A percentile compares a stretch with the other conserved stretches of the same genome.
Conservation (phyloP, 208 protist species). For the Leishmania aethiopica region DNA sequence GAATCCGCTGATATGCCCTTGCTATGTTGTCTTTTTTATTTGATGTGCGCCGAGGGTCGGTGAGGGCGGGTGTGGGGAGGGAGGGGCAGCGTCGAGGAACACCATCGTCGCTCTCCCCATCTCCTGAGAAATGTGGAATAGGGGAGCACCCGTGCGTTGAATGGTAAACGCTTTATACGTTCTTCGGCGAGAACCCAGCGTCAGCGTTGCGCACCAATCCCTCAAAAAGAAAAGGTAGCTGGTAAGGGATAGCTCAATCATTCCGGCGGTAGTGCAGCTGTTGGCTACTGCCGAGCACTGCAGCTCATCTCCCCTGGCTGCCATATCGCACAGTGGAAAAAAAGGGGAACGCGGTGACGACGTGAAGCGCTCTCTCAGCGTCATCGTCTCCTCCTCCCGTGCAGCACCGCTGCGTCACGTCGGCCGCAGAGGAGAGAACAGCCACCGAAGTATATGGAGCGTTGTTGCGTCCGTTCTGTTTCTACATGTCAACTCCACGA, state of each 20-base stretch:
- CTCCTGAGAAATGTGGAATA: not conserved
- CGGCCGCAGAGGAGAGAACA: not conserved
- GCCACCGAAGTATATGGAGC: too few species aligned
- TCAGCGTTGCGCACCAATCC: not conserved
- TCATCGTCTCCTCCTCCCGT: not conserved
- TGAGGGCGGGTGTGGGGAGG: not conserved
- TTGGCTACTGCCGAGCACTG: not conserved
- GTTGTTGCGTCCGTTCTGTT: not conserved
- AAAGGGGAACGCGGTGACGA: too few species aligned
- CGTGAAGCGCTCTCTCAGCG: not conserved
- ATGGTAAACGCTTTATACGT: not conserved
- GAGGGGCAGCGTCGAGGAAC: not conserved
- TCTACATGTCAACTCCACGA: not conserved
- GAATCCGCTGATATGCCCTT: not conserved
- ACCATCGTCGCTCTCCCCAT: not conserved
- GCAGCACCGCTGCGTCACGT: not conserved
- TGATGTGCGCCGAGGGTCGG: not conserved
- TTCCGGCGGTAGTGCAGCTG: not conserved
- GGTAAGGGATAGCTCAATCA: not conserved
- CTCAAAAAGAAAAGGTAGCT: not conserved
- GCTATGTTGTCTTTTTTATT: not conserved
- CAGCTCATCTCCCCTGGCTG: not conserved
- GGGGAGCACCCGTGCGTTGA: not conserved
- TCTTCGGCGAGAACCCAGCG: not conserved
- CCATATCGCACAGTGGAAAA: not conserved